Conservation (phyloP, 108 stramenopile genomes). For the Schizochytrium sp. region DNA sequence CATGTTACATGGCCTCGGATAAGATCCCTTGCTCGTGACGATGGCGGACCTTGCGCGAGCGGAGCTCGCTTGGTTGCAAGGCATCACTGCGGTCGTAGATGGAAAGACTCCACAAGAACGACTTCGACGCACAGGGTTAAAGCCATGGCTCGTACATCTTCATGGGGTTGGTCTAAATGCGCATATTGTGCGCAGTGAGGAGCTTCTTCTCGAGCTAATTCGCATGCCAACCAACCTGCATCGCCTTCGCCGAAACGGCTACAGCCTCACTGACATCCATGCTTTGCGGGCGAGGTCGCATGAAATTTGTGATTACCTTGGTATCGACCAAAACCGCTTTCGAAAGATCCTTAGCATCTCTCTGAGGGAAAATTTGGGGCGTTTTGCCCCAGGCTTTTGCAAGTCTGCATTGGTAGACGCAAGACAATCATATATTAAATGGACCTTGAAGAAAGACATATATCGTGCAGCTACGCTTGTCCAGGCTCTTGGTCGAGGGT, state of each 20-base stretch:
- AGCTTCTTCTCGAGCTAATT: background rate
- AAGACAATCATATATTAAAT: background rate
- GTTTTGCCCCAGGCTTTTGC: background rate
- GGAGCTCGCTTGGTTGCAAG: background rate
- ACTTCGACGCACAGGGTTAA: background rate
- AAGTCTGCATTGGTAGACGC: background rate
- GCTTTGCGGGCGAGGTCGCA: background rate
- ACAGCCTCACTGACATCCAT: background rate
- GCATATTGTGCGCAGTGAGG: background rate
- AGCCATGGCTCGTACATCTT: background rate
- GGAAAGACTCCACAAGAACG: background rate
- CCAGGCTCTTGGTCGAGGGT: slow-evolving; percentile 6
- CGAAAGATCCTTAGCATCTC: background rate
- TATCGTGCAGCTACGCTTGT: background rate
- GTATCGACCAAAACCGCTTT: background rate
- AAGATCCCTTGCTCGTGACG: background rate
- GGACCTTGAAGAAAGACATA: background rate
- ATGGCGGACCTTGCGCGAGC: no score
- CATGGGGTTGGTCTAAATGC: slow-evolving; percentile 15
- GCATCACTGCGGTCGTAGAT: background rate
- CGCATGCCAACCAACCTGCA: background rate
- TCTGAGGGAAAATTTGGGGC: background rate
- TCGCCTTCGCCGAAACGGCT: background rate
- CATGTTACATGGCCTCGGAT: background rate
- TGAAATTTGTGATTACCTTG: background rate